These are phyloP conservation scores for Lolium perenne DNA, from an alignment of 176 grass and related monocot genomes.

Conservation along the genomic window DNA sequence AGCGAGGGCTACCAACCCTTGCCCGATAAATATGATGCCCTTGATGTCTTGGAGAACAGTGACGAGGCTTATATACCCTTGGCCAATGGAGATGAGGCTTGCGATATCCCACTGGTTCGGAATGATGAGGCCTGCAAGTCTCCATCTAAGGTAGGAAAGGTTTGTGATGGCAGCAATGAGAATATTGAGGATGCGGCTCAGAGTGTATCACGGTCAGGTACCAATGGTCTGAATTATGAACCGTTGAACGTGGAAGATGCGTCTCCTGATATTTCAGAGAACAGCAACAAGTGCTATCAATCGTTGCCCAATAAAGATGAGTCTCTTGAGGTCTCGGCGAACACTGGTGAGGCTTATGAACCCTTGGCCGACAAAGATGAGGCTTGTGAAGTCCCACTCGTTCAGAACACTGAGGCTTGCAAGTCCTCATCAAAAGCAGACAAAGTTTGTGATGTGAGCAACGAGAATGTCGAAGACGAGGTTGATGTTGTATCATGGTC, in stretches of 20 bases:
- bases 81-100: constrained; percentile 38
- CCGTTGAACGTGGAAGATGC: constrained; percentile 18
- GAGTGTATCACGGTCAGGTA: not conserved
- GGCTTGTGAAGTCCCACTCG: constrained; percentile 35
- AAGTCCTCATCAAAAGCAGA: constrained; percentile 12
- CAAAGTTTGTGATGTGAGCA: constrained; percentile 34
- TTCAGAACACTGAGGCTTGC: constrained; percentile 27
- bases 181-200: constrained; percentile 3
- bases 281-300: constrained; percentile 11
- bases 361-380: constrained; percentile 34
- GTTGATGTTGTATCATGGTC: not conserved
- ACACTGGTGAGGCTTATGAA: constrained; percentile 4
- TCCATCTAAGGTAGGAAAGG: constrained; percentile 22
- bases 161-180: constrained; percentile 24
- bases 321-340: constrained; percentile 14
- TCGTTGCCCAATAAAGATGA: constrained; percentile 16
- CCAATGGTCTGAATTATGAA: constrained; percentile 27
- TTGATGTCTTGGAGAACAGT: constrained; percentile 20
- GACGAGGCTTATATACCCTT: constrained; percentile 31
- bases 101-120: constrained; percentile 37
- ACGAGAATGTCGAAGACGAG: constrained; percentile 1
- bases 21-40: constrained; percentile 8
- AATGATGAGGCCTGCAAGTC: constrained; percentile 24
- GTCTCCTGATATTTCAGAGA: constrained; percentile 7
- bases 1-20: constrained; percentile 5